Conservation (phyloP, 1,139 yeast genomes). For the Pichia sp. region DNA sequence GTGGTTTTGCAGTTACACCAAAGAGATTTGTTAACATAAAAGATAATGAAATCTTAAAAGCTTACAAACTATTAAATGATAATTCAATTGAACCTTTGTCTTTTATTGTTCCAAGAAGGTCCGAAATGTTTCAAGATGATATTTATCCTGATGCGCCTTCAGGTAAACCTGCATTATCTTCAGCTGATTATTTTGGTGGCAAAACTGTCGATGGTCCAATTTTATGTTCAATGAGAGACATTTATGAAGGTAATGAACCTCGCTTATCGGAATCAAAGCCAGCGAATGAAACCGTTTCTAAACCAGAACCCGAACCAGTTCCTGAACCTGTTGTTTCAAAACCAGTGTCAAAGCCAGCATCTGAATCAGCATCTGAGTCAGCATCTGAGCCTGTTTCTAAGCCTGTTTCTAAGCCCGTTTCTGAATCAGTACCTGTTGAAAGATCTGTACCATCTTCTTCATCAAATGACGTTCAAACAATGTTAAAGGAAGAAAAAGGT, state of each 20-base stretch:
- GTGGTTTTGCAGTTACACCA: slow-evolving; percentile 91
- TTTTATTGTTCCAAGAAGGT: slow-evolving; percentile 86
- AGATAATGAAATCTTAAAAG: slow-evolving; percentile 76
- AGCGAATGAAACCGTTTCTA: slow-evolving; percentile 8
- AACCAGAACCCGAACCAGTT: slow-evolving; percentile 10
- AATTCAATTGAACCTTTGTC: slow-evolving; percentile 80
- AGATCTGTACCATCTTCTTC: neutral
- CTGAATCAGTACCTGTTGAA: no score
- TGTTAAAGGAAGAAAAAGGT: slow-evolving; percentile 39
- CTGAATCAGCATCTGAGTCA: slow-evolving; percentile 10
- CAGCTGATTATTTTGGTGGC: slow-evolving; percentile 75
- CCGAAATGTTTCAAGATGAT: slow-evolving; percentile 88
- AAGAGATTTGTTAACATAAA: slow-evolving; percentile 69
- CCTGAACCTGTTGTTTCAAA: slow-evolving; percentile 3
- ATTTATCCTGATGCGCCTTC: slow-evolving; percentile 91
- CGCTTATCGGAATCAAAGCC: slow-evolving; percentile 22
- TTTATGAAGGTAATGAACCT: slow-evolving; percentile 70
- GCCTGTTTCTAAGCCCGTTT: slow-evolving; percentile 13
- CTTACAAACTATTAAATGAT: slow-evolving; percentile 82
- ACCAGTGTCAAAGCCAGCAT: neutral
- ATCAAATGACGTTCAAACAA: slow-evolving; percentile 39
- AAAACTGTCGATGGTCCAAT: slow-evolving; percentile 78
- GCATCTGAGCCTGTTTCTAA: slow-evolving; percentile 1
- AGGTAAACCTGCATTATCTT: slow-evolving; percentile 65
- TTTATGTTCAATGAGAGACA: slow-evolving; percentile 63